Evolutionary conservation across 768 basidiomycete genomes (phyloP).

Genomic region (Termitomyces sp.): DNA sequence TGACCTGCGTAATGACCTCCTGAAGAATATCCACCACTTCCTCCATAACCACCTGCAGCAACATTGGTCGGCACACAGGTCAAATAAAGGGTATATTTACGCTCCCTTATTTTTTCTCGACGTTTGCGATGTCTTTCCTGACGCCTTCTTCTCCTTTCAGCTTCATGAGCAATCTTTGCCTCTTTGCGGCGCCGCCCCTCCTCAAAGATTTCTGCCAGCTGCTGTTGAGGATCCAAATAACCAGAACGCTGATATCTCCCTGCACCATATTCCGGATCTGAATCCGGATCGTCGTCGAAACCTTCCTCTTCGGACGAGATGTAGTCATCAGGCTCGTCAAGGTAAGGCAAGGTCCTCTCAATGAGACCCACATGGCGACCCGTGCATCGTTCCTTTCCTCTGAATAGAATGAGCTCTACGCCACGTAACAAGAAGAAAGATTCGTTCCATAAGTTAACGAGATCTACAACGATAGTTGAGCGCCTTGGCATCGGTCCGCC

Average conservation of each 20-base stretch:
- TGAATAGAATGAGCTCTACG: constrained; percentile 77
- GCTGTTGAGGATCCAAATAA: constrained; percentile 35
- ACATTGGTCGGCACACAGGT: constrained; percentile 35
- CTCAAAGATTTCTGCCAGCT: constrained; percentile 39
- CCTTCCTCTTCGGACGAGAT: constrained; percentile 36
- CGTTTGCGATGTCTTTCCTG: constrained; percentile 60
- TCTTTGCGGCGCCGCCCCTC: constrained; percentile 48
- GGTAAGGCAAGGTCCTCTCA: constrained; percentile 48
- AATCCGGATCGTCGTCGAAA: constrained; percentile 25
- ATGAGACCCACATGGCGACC: constrained; percentile 49
- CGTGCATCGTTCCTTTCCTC: constrained; percentile 73
- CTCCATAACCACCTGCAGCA: constrained; percentile 18
- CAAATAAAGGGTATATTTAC: constrained; percentile 59
- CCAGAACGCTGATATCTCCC: constrained; percentile 21
- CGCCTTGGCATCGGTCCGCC: constrained; percentile 49
- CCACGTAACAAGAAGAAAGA: constrained; percentile 72
- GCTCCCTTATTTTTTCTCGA: constrained; percentile 55
- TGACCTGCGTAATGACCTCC: constrained; percentile 10
- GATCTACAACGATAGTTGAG: constrained; percentile 56
- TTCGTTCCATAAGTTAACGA: constrained; percentile 75
- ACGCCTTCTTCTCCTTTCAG: constrained; percentile 54
- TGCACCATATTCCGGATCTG: constrained; percentile 37
- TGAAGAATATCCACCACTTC: constrained; percentile 12
- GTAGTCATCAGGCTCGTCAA: constrained; percentile 36
- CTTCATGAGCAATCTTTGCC: constrained; percentile 28